Percentiles rank a stretch among this genome's conserved stretches.
Evolutionary conservation across 2,329 filamentous ascomycete species (phyloP).

Genomic region (Colletotrichum cordylinicola): DNA sequence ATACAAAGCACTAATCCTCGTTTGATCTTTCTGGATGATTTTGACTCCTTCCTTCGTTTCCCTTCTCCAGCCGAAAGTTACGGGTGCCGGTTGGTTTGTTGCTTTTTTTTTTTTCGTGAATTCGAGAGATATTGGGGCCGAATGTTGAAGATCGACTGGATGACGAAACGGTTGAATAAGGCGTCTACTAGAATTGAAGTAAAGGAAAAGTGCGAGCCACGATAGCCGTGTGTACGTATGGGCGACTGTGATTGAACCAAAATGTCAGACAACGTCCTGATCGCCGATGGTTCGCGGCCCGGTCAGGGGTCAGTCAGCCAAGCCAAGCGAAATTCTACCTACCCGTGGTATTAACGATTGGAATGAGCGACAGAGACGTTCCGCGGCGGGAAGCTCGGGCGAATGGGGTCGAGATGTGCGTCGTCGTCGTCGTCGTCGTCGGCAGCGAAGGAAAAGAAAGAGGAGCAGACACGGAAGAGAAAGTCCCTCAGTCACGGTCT

Average conservation of each 20-base stretch:
- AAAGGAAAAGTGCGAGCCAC: background rate
- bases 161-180: background rate
- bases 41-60: background rate
- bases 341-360: background rate
- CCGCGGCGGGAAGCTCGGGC: background rate
- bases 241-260: background rate
- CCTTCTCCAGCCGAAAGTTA: background rate
- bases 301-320: background rate
- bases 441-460: background rate
- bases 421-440: background rate
- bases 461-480: background rate
- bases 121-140: background rate
- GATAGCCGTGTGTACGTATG: background rate
- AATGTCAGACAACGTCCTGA: slow-evolving; percentile 4
- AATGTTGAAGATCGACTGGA: background rate
- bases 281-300: background rate
- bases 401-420: background rate
- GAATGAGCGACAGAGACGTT: slow-evolving; percentile 19
- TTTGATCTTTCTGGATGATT: background rate
- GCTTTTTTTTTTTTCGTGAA: background rate
- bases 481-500: slow-evolving; percentile 4
- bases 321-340: background rate
- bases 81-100: background rate
- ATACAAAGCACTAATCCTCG: background rate
- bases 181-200: background rate